phyloP scores from a whole-genome alignment of 75 land plant genomes.

The Pinus taeda region DNA sequence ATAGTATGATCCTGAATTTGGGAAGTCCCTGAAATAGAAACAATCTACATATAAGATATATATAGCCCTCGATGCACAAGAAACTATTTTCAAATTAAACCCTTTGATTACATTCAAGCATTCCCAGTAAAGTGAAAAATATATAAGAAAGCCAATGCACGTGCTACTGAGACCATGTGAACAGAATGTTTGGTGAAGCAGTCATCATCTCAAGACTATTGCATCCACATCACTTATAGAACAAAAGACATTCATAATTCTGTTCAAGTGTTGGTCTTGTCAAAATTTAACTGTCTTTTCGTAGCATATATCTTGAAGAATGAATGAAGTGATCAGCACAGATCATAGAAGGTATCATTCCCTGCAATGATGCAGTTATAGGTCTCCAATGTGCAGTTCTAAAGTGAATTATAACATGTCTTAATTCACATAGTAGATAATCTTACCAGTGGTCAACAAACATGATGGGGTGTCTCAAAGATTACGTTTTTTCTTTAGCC shows the following conservation, averaged over 20 bases:
- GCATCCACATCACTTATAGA: neutral
- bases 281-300: neutral
- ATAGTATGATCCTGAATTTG: slow-evolving; percentile 39
- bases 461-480: neutral
- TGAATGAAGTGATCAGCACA: neutral
- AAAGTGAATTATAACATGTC: neutral
- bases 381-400: too few species aligned
- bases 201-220: neutral
- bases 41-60: neutral
- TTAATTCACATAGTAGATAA: neutral
- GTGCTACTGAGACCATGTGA: neutral
- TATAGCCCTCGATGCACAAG: neutral
- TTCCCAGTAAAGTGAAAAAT: neutral
- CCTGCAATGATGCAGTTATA: neutral
- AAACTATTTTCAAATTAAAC: neutral
- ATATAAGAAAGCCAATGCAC: neutral
- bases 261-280: neutral
- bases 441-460: neutral
- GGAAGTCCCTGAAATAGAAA: slow-evolving; percentile 33
- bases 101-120: neutral
- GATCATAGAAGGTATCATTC: neutral
- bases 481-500: neutral
- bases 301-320: neutral
- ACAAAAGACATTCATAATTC: neutral
- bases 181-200: neutral